phyloP scores from a whole-genome alignment of 805 yeast species.

The Metschnikowia similis region DNA sequence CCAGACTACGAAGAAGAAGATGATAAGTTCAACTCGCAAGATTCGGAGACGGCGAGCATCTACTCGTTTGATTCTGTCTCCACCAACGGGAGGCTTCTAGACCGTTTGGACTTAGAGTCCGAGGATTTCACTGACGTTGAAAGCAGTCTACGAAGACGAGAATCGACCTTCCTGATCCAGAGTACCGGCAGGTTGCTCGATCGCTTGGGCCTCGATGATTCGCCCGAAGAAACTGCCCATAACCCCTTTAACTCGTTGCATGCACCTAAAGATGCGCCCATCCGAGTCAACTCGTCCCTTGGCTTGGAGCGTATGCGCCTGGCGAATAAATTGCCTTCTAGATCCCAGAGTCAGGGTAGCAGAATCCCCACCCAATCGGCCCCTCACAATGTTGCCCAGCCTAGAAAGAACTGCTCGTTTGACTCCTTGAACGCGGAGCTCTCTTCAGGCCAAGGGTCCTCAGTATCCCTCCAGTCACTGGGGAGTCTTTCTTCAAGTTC shows the following conservation, averaged over 20 bases:
- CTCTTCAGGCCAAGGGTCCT: conserved; percentile 9
- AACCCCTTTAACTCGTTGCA: conserved; percentile 1
- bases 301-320: conserved; percentile 17
- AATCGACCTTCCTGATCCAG: conserved; percentile 14
- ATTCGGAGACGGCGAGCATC: conserved; percentile 24
- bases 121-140: conserved; percentile 15
- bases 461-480: conserved; percentile 8
- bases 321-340: conserved; percentile 2
- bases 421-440: conserved; percentile 15
- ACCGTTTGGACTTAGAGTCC: conserved; percentile 19
- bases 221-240: conserved; percentile 13
- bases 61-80: conserved; percentile 43
- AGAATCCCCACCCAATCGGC: conserved; percentile 10
- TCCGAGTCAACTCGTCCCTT: conserved; percentile 14
- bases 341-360: conserved; percentile 7
- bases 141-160: conserved; percentile 14
- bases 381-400: conserved; percentile 15
- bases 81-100: conserved; percentile 40
- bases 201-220: conserved; percentile 29
- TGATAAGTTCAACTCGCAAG: not conserved
- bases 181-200: conserved; percentile 13
- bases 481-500: not conserved
- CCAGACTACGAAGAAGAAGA: not conserved
- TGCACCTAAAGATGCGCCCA: conserved; percentile 10
- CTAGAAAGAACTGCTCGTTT: conserved; percentile 11